phyloP scores from a whole-genome alignment of 257 asterid genomes.

The Forsythia viridissima region DNA sequence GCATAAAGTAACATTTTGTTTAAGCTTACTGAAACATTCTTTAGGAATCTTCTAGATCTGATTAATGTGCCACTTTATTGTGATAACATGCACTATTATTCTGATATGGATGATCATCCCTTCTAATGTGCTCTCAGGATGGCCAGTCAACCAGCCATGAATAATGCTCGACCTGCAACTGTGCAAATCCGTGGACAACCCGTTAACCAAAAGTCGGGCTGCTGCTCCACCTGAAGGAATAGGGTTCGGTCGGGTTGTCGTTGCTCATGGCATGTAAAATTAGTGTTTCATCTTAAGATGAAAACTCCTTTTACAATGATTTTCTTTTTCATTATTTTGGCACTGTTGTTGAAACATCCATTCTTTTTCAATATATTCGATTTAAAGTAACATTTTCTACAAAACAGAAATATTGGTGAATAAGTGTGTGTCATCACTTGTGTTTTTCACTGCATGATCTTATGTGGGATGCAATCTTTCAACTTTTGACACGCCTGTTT shows the following conservation, averaged over 20 bases:
- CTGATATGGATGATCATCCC: neutral
- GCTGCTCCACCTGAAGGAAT: constrained; percentile 66
- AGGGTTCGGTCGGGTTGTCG: neutral
- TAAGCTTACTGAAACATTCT: neutral
- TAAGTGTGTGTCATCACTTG: constrained; percentile 22
- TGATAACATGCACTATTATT: neutral
- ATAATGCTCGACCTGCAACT: constrained; percentile 72
- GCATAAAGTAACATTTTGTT: neutral
- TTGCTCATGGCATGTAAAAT: constrained; percentile 39
- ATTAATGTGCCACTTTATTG: neutral
- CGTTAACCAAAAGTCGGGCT: constrained; percentile 76
- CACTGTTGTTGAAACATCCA: constrained; percentile 30
- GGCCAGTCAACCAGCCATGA: constrained; percentile 87
- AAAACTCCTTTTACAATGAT: constrained; percentile 14
- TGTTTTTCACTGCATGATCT: too few species aligned
- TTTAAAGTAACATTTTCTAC: constrained; percentile 44
- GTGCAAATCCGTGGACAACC: constrained; percentile 88
- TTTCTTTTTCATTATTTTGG: constrained; percentile 22
- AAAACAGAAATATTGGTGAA: constrained; percentile 45
- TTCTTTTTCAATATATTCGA: constrained; percentile 52
- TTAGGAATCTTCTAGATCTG: neutral
- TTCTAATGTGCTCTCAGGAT: constrained; percentile 49
- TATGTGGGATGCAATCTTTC: too few species aligned
- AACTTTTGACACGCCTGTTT: too few species aligned
- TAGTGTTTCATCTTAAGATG: constrained; percentile 28